Conservation (phyloP, 768 basidiomycete species). For the Punctularia strigosozonata region DNA sequence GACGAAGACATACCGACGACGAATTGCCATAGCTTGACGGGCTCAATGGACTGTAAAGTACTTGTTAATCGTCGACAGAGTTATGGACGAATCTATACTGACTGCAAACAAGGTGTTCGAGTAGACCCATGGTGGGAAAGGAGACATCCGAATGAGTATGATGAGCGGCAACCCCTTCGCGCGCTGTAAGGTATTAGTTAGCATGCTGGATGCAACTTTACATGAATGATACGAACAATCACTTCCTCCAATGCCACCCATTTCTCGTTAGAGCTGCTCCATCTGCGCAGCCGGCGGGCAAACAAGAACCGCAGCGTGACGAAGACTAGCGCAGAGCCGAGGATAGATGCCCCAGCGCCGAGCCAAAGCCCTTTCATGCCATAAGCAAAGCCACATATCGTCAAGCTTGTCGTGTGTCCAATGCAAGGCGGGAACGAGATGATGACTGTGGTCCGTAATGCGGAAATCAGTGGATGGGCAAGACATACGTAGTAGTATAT, state of each 20-base stretch:
- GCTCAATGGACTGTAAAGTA: constrained; percentile 46
- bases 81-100: constrained; percentile 16
- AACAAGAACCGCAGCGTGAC: constrained; percentile 48
- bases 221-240: constrained; percentile 35
- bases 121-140: constrained; percentile 84
- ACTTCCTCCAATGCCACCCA: constrained; percentile 74
- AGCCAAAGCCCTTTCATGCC: constrained; percentile 69
- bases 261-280: constrained; percentile 52
- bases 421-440: constrained; percentile 50
- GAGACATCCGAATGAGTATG: constrained; percentile 68
- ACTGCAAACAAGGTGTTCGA: constrained; percentile 74
- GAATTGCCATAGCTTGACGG: constrained; percentile 70
- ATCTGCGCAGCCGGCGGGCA: constrained; percentile 37
- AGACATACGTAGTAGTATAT: background rate
- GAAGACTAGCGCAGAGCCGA: constrained; percentile 57
- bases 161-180: constrained; percentile 75
- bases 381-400: constrained; percentile 75
- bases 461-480: constrained; percentile 1
- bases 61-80: constrained; percentile 1
- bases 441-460: constrained; percentile 21
- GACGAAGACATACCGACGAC: constrained; percentile 58
- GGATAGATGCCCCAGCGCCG: constrained; percentile 43
- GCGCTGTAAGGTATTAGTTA: constrained; percentile 25
- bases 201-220: constrained; percentile 1
- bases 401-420: constrained; percentile 54